phyloP scores from a whole-genome alignment of 2,329 filamentous ascomycete genomes.

The Alternaria brassicicola region DNA sequence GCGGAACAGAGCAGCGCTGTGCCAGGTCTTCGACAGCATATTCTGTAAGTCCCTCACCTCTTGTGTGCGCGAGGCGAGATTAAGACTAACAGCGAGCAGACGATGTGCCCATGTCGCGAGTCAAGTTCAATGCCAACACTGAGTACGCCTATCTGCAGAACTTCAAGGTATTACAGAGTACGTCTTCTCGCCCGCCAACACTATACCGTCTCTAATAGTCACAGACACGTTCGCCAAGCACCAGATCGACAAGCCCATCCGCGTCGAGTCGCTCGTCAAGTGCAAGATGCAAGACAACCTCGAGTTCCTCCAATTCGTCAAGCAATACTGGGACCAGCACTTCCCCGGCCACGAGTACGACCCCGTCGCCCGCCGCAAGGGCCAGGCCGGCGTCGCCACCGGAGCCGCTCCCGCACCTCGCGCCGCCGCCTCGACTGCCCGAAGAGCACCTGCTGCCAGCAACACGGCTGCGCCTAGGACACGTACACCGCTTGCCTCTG shows the following conservation, averaged over 20 bases:
- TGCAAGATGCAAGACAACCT: slow-evolving; percentile 99
- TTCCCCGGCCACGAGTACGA: slow-evolving; percentile 98
- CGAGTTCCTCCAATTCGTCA: slow-evolving; percentile 96
- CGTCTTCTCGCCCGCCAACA: slow-evolving; percentile 47
- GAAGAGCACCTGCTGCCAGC: slow-evolving; percentile 51
- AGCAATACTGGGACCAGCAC: slow-evolving; percentile 97
- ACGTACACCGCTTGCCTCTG: slow-evolving; percentile 48
- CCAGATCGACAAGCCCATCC: slow-evolving; percentile 85
- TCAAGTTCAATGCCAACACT: slow-evolving; percentile 97
- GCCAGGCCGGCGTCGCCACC: slow-evolving; percentile 64
- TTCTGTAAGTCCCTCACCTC: slow-evolving; percentile 64
- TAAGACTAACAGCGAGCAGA: slow-evolving; percentile 50
- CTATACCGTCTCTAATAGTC: too few relatives aligned
- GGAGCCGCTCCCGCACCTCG: slow-evolving; percentile 55
- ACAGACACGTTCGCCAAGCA: slow-evolving; percentile 84
- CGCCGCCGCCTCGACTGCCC: slow-evolving; percentile 55
- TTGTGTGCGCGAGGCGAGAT: not conserved
- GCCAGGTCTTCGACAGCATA: slow-evolving; percentile 98
- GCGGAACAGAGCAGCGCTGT: slow-evolving; percentile 78
- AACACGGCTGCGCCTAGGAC: slow-evolving; percentile 50
- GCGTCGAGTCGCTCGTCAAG: slow-evolving; percentile 87
- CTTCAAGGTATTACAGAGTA: slow-evolving; percentile 97
- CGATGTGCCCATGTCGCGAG: slow-evolving; percentile 91
- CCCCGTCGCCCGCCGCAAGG: slow-evolving; percentile 83
- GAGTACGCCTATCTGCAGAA: slow-evolving; percentile 99